Percentiles rank a stretch among this genome's conserved stretches.
phyloP scores from a whole-genome alignment of 768 basidiomycete species.

The Trametes villosa region DNA sequence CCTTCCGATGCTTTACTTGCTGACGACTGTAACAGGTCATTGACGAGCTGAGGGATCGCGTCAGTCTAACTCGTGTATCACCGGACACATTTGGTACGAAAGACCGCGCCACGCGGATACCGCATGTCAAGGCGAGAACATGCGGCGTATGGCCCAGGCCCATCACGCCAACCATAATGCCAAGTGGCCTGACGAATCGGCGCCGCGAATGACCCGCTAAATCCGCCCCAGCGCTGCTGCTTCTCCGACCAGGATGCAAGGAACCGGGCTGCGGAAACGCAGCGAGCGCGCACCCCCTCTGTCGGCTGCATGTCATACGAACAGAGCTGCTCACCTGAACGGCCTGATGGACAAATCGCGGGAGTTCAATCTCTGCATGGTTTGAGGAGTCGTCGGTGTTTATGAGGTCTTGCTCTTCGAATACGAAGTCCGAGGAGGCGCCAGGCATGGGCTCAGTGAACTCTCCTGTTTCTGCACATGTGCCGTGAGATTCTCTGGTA shows the following conservation, averaged over 20 bases:
- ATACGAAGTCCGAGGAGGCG: constrained; percentile 42
- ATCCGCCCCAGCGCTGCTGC: neutral
- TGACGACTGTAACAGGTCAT: constrained; percentile 14
- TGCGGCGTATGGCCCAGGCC: neutral
- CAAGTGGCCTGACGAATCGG: neutral
- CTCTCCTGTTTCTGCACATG: constrained; percentile 60
- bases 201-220: neutral
- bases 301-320: neutral
- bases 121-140: constrained; percentile 1
- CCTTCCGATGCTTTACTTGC: constrained; percentile 28
- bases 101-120: neutral
- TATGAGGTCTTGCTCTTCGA: constrained; percentile 40
- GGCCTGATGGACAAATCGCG: constrained; percentile 12
- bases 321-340: constrained; percentile 23
- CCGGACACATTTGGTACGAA: too few species aligned
- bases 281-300: neutral
- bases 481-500: constrained; percentile 10
- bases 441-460: constrained; percentile 61
- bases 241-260: neutral
- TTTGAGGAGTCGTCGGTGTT: constrained; percentile 7
- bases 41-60: constrained; percentile 6
- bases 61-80: neutral
- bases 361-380: constrained; percentile 12
- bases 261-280: neutral
- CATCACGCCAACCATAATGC: neutral